A percentile compares a stretch with the other conserved stretches of the same genome.
phyloP scores from a whole-genome alignment of 2,329 filamentous ascomycete genomes.

The Fusarium armeniacum region DNA sequence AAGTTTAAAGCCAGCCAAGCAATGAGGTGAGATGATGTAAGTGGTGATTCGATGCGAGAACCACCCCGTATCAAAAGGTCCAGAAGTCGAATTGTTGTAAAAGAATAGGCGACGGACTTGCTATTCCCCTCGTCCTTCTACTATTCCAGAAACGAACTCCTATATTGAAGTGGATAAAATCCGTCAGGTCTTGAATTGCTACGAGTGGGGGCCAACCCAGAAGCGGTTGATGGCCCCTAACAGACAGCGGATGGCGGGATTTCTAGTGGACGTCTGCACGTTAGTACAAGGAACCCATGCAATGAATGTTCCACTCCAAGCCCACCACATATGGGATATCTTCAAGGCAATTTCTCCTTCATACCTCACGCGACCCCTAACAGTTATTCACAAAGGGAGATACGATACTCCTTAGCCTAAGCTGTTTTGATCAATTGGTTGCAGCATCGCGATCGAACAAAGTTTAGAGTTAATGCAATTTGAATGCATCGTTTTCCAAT shows the following conservation, averaged over 20 bases:
- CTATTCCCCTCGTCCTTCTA: constrained; percentile 34
- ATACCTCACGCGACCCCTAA: constrained; percentile 41
- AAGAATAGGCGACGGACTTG: constrained; percentile 17
- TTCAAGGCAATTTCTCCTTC: constrained; percentile 32
- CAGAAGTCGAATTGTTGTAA: constrained; percentile 21
- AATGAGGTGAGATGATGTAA: constrained; percentile 31
- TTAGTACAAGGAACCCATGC: constrained; percentile 16
- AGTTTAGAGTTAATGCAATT: background rate
- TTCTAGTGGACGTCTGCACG: constrained; percentile 17
- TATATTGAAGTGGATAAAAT: constrained; percentile 40
- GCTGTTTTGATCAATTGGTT: background rate
- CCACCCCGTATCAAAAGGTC: constrained; percentile 11
- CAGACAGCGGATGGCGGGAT: constrained; percentile 34
- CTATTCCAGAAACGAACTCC: constrained; percentile 35
- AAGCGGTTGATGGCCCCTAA: constrained; percentile 36
- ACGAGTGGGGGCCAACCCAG: constrained; percentile 38
- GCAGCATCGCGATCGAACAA: background rate
- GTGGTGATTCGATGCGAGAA: constrained; percentile 23
- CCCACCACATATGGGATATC: constrained; percentile 4
- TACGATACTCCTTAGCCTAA: background rate
- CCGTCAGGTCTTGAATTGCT: constrained; percentile 27
- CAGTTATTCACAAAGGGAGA: background rate
- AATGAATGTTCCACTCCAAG: constrained; percentile 13
- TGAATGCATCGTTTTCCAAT: constrained; percentile 20
- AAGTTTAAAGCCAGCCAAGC: constrained; percentile 32